Base-by-base conservation (phyloP, 176 grass and related monocot species). In the Aegilops bicornis region DNA sequence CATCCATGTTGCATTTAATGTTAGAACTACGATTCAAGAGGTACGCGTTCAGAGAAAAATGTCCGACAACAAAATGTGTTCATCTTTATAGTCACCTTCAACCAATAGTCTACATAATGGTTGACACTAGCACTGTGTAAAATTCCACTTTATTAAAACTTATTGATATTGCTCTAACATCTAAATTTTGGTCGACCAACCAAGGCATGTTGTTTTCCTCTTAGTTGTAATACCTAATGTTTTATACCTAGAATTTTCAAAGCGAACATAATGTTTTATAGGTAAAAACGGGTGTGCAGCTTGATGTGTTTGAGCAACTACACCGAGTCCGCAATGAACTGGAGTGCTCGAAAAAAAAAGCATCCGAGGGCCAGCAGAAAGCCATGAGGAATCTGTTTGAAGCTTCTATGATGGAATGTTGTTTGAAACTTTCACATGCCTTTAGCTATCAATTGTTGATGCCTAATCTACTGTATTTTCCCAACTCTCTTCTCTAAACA, bases 341-440 rank as follows among this genome's bases (percentile, higher is more conserved):
- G 78, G 82, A 91, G 65, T 67, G 54, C 58, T 80, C 73, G 25
- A 86, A 59, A 75, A 76, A 67, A 24, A 89, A 96, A 90, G 89
- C 87, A 83, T 79, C 67, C 3, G 79, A 88, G 65, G 89, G 79
- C 24, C 91, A 87, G 22, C 81, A 85, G 47, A 89, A 83, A 76
- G 91, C 79, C 64, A 87, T 91, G 80, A 77, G 72, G 31, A 79
- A 90, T 2, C 36, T 93, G 8, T 31, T 80, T 78, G 79, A 93
- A 78, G 85, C 89, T 81, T 88, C 88, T 30, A 84, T n/a, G 75
- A 87, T 50, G 75, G 94, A 88, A 90, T 73, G 40, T 8, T 25
- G 14, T 58, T 1, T 54, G 58, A 58, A 30, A n/a, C 79, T 64
- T 6, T 29, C 9, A 31, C 5, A 81, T 19, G 5, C 19, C 7